A percentile compares a stretch with the other conserved stretches of the same genome.
Conservation (phyloP, 768 basidiomycete genomes). For the Serendipita vermifera region DNA sequence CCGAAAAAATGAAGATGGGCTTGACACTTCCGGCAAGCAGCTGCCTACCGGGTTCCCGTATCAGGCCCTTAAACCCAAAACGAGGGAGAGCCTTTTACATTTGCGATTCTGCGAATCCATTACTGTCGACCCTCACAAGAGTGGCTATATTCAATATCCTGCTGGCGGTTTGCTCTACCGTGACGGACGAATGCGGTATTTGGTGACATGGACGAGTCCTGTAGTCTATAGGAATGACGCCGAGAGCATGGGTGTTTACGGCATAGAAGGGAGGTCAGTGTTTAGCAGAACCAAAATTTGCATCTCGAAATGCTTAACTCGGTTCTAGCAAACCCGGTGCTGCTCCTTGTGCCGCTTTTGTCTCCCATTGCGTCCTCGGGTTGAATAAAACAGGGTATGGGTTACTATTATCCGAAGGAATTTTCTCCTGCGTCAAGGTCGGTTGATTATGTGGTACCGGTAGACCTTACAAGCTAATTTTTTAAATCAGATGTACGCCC, state of each 20-base stretch:
- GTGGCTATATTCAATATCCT: slow-evolving; percentile 33
- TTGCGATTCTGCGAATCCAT: slow-evolving; percentile 27
- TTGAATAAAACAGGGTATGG: slow-evolving; percentile 31
- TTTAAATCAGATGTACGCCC: slow-evolving; percentile 26
- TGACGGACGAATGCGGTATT: slow-evolving; percentile 27
- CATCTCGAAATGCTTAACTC: background rate
- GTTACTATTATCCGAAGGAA: slow-evolving; percentile 27
- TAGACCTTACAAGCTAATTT: background rate
- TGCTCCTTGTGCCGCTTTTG: slow-evolving; percentile 26
- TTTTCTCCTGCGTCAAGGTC: slow-evolving; percentile 28
- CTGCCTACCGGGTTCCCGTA: no score
- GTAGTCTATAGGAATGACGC: slow-evolving; percentile 21
- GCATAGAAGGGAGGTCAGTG: slow-evolving; percentile 36
- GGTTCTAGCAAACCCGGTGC: slow-evolving; percentile 35
- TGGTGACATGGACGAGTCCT: slow-evolving; percentile 30
- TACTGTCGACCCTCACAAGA: slow-evolving; percentile 33
- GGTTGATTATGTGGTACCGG: background rate
- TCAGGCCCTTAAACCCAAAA: no score
- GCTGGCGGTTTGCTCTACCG: slow-evolving; percentile 31
- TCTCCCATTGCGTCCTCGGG: slow-evolving; percentile 30
- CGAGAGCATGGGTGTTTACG: slow-evolving; percentile 32
- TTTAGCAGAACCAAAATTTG: background rate
- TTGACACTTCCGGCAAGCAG: no score
- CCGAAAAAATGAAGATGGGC: no score
- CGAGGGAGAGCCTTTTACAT: slow-evolving; percentile 21